A percentile compares a stretch with the other conserved stretches of the same genome.
phyloP scores from a whole-genome alignment of 2,329 filamentous ascomycete genomes.

The Fonsecaea monophora region DNA sequence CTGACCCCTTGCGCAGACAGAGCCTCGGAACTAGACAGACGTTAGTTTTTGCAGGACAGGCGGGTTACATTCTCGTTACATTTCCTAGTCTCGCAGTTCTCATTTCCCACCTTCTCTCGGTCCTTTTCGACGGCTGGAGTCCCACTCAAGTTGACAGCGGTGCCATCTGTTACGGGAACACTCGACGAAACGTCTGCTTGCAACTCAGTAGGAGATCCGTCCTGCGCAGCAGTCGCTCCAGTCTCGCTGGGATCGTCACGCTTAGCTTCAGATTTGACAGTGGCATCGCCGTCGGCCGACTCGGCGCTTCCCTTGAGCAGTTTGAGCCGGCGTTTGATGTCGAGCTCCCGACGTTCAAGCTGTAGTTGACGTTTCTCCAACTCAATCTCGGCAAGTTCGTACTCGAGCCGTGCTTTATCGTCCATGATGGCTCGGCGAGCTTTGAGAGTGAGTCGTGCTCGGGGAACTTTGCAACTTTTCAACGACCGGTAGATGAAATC shows the following conservation, averaged over 20 bases:
- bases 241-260: not conserved
- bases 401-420: not conserved
- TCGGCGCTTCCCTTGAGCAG: not conserved
- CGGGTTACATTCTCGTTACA: not conserved
- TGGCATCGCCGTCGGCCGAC: not conserved
- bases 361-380: constrained; percentile 5
- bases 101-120: not conserved
- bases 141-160: not conserved
- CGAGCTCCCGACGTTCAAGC: constrained; percentile 9
- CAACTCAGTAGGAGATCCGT: not conserved
- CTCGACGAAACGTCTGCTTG: not conserved
- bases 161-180: not conserved
- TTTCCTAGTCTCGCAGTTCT: not conserved
- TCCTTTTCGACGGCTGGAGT: not conserved
- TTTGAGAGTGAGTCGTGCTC: not conserved
- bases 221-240: not conserved
- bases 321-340: not conserved
- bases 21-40: not conserved
- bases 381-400: constrained; percentile 10
- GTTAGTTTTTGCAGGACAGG: not conserved
- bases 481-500: not conserved
- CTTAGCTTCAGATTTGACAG: not conserved
- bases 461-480: not conserved
- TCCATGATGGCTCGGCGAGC: not conserved
- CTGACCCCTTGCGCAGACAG: not conserved